Conservation (phyloP, 1,284 basidiomycete species). For the Malassezia brasiliensis region DNA sequence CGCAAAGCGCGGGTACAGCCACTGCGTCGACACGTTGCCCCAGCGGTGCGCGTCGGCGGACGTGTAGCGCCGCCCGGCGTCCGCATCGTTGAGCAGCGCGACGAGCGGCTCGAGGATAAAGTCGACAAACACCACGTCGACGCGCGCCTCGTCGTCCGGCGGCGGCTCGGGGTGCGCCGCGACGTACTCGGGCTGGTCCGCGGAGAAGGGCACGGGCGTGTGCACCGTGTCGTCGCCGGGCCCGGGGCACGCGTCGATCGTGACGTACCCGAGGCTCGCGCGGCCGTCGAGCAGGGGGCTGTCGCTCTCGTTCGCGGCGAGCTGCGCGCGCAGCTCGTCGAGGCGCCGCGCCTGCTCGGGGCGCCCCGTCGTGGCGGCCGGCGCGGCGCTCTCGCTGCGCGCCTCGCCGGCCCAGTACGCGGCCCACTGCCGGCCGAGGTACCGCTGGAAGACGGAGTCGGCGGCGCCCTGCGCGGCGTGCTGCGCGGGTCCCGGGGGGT, state of each 20-base stretch:
- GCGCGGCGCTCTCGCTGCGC: slow-evolving; percentile 1
- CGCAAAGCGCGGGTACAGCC: slow-evolving; percentile 35
- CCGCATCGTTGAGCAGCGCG: slow-evolving; percentile 20
- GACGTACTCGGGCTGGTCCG: slow-evolving; percentile 39
- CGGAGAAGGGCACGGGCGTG: slow-evolving; percentile 26
- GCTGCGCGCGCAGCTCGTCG: slow-evolving; percentile 6
- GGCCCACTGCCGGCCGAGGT: slow-evolving; percentile 1
- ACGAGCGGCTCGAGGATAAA: slow-evolving; percentile 26
- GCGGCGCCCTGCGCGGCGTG: slow-evolving; percentile 23
- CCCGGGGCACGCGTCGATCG: slow-evolving; percentile 32
- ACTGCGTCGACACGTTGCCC: slow-evolving; percentile 38
- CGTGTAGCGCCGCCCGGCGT: slow-evolving; percentile 20
- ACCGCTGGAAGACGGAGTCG: slow-evolving; percentile 25
- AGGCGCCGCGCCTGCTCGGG: slow-evolving; percentile 13
- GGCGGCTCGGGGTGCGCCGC: slow-evolving; percentile 23
- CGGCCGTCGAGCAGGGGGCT: background rate
- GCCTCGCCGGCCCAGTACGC: slow-evolving; percentile 16
- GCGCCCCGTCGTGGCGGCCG: slow-evolving; percentile 14
- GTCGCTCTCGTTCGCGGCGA: background rate
- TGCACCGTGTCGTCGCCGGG: slow-evolving; percentile 40
- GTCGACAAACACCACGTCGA: slow-evolving; percentile 34
- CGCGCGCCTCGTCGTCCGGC: slow-evolving; percentile 10
- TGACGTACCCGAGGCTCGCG: slow-evolving; percentile 43
- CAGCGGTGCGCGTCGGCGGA: slow-evolving; percentile 24
- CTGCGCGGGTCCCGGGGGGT: slow-evolving; percentile 21